A percentile compares a stretch with the other conserved stretches of the same genome.
These are phyloP conservation scores for Eucalyptus pumila DNA, from an alignment of 345 rosid genomes.

Conservation along the genomic window DNA sequence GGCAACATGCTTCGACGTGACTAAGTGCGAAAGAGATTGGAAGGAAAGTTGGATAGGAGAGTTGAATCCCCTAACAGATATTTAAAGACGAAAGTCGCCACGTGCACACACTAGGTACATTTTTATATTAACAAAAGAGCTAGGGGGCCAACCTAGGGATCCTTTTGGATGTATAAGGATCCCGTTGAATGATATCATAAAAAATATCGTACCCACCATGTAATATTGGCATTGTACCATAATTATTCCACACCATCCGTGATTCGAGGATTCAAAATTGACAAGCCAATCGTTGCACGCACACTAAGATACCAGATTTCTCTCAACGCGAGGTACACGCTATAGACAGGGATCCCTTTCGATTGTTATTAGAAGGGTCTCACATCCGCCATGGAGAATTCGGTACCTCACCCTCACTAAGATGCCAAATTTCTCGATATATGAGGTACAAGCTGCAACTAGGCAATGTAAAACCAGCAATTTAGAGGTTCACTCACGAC, in stretches of 20 bases:
- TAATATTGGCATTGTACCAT: not conserved
- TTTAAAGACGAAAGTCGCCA: not conserved
- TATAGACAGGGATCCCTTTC: too few relatives aligned
- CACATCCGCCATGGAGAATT: accelerated
- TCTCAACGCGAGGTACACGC: not conserved
- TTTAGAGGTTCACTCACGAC: not conserved
- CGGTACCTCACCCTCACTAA: too few relatives aligned
- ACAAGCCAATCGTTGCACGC: accelerated
- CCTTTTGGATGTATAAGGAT: accelerated
- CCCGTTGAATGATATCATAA: not conserved
- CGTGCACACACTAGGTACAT: not conserved
- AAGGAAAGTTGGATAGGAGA: not conserved
- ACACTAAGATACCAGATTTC: not conserved
- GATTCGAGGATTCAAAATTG: not conserved
- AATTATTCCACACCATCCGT: not conserved
- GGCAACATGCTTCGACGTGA: not conserved
- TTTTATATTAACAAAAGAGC: not conserved
- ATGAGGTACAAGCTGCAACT: too few relatives aligned
- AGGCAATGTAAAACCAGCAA: accelerated
- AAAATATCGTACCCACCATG: accelerated
- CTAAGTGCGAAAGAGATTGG: not conserved
- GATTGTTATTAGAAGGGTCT: too few relatives aligned
- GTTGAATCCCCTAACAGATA: not conserved
- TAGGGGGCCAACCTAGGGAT: not conserved
- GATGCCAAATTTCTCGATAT: too few relatives aligned